phyloP scores from a whole-genome alignment of 768 basidiomycete species.

The Kwoniella europaea region DNA sequence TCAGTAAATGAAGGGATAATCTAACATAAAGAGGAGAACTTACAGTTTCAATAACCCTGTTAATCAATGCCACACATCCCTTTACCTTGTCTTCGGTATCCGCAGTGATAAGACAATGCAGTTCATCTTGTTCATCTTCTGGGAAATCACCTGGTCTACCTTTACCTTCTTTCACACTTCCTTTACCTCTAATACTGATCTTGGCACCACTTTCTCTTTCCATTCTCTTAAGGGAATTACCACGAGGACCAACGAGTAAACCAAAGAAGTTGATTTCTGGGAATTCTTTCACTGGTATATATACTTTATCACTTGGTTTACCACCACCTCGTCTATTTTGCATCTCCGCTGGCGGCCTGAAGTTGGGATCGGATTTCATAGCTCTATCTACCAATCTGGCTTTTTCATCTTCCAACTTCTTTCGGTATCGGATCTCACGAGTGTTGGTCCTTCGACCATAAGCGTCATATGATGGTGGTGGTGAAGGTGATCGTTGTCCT shows the following conservation, averaged over 20 bases:
- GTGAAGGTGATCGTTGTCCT: constrained; percentile 90
- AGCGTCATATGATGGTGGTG: constrained; percentile 94
- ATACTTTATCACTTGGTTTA: constrained; percentile 95
- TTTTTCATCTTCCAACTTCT: constrained; percentile 71
- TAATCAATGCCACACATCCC: constrained; percentile 91
- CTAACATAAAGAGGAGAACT: constrained; percentile 51
- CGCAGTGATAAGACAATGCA: constrained; percentile 94
- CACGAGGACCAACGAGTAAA: constrained; percentile 94
- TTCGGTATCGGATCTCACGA: constrained; percentile 95
- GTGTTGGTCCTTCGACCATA: constrained; percentile 99
- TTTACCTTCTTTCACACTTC: constrained; percentile 98
- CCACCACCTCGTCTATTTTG: constrained; percentile 85
- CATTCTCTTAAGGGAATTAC: constrained; percentile 99
- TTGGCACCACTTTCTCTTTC: constrained; percentile 97
- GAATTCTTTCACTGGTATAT: constrained; percentile 99
- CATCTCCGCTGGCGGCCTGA: constrained; percentile 97
- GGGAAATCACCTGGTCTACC: constrained; percentile 91
- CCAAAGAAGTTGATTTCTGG: constrained; percentile 99
- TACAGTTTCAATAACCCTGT: constrained; percentile 96
- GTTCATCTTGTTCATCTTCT: constrained; percentile 96
- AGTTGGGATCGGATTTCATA: constrained; percentile 97
- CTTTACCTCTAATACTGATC: constrained; percentile 97
- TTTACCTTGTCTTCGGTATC: constrained; percentile 91
- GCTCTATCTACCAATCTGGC: constrained; percentile 91
- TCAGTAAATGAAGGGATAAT: no score